These are phyloP conservation scores for Exophiala oligosperma DNA, from an alignment of 2,329 filamentous ascomycete genomes.

Conservation along the genomic window DNA sequence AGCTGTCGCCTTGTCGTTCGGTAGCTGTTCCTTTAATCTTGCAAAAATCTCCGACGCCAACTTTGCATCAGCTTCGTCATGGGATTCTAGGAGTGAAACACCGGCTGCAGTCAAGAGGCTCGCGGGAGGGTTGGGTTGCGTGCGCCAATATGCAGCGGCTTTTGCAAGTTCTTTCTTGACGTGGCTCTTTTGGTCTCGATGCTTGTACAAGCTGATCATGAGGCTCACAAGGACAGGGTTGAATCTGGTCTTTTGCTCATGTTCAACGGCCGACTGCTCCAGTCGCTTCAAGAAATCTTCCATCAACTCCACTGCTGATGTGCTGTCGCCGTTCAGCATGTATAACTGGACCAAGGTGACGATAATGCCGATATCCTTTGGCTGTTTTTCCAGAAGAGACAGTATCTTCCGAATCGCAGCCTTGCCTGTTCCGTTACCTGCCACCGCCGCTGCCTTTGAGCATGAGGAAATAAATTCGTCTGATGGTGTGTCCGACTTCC, in stretches of 20 bases:
- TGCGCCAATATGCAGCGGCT: conserved; percentile 79
- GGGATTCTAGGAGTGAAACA: conserved; percentile 76
- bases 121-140: conserved; percentile 58
- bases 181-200: conserved; percentile 70
- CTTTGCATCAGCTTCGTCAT: conserved; percentile 65
- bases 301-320: conserved; percentile 71
- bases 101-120: conserved; percentile 79
- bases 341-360: conserved; percentile 82
- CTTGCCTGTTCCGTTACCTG: conserved; percentile 60
- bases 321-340: conserved; percentile 68
- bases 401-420: conserved; percentile 69
- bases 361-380: conserved; percentile 76
- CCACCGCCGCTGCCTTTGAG: conserved; percentile 72
- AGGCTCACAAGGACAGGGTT: conserved; percentile 82
- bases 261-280: conserved; percentile 58
- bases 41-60: conserved; percentile 78
- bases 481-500: conserved; percentile 37
- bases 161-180: conserved; percentile 73
- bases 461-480: conserved; percentile 59
- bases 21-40: conserved; percentile 64
- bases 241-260: conserved; percentile 70
- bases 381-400: conserved; percentile 69
- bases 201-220: conserved; percentile 74
- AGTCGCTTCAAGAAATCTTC: conserved; percentile 73
- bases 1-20: conserved; percentile 64